Percentiles rank a stretch among this genome's conserved stretches.
These are phyloP conservation scores for Wakefieldia striispora DNA, from an alignment of 768 basidiomycete species.

Conservation along the genomic window DNA sequence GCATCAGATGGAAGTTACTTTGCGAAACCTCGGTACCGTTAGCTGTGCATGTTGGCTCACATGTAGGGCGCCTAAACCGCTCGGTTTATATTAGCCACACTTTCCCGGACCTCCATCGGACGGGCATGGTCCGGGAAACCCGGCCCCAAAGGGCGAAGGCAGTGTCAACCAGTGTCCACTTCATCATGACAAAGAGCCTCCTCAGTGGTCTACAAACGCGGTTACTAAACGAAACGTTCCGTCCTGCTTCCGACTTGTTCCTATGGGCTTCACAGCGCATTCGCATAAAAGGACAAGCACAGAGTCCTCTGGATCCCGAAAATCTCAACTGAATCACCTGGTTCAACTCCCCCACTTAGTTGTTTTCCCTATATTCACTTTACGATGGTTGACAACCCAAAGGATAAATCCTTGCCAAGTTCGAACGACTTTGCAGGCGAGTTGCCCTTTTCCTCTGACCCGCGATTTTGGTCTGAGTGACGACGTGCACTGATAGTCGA, in stretches of 20 bases:
- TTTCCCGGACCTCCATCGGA: no score
- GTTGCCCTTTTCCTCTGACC: background rate
- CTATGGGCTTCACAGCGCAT: background rate
- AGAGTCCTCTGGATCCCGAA: no score
- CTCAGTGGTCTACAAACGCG: background rate
- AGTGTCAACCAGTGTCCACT: background rate
- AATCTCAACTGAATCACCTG: background rate
- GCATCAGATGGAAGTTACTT: no score
- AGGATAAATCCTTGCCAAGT: background rate
- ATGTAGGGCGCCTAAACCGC: no score
- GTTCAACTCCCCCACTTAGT: slow-evolving; percentile 14
- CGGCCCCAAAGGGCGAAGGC: no score
- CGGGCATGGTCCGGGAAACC: no score
- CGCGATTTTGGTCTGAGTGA: slow-evolving; percentile 2
- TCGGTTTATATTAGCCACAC: no score
- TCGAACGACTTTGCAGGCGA: slow-evolving; percentile 20
- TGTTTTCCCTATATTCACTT: background rate
- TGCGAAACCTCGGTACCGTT: no score
- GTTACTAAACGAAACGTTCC: background rate
- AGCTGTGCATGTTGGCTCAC: no score
- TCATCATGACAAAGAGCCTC: background rate
- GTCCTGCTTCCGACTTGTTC: slow-evolving; percentile 14
- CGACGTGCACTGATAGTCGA: slow-evolving; percentile 22
- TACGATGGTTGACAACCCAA: slow-evolving; percentile 8
- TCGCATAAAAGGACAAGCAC: slow-evolving; percentile 6